Evolutionary conservation across 73 alveolate species (phyloP).

Genomic region (Stentor roeselii): DNA sequence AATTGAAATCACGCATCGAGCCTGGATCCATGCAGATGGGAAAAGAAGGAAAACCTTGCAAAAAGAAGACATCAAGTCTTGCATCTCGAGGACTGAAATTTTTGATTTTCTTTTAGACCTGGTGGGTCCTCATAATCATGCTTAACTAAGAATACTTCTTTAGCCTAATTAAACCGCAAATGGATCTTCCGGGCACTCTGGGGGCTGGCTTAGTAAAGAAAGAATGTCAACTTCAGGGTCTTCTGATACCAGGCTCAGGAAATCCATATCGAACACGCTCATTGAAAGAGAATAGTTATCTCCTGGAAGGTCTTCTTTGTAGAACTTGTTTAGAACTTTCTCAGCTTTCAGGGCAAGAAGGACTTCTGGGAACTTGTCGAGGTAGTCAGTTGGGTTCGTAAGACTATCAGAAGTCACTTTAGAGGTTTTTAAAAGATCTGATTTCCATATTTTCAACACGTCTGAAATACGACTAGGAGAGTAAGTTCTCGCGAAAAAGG

Average conservation of each 20-base stretch:
- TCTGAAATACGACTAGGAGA: slow-evolving; percentile 75
- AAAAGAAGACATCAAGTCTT: slow-evolving; percentile 93
- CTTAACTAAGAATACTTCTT: too few relatives aligned
- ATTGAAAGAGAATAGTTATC: not conserved
- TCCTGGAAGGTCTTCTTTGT: not conserved
- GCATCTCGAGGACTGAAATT: slow-evolving; percentile 90
- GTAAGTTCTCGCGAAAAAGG: slow-evolving; percentile 94
- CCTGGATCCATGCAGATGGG: slow-evolving; percentile 93
- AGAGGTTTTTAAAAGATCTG: slow-evolving; percentile 52
- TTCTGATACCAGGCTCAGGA: not conserved
- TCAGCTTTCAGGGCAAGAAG: slow-evolving; percentile 43
- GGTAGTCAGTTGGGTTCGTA: slow-evolving; percentile 49
- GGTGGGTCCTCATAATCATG: not conserved
- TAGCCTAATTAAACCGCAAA: too few relatives aligned
- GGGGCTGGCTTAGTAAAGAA: slow-evolving; percentile 5
- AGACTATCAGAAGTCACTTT: slow-evolving; percentile 35
- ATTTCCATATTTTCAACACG: slow-evolving; percentile 77
- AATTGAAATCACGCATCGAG: slow-evolving; percentile 95
- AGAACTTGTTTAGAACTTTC: slow-evolving; percentile 4
- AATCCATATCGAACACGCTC: not conserved
- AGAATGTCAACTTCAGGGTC: not conserved
- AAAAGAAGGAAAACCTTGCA: slow-evolving; percentile 92
- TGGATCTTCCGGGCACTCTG: slow-evolving; percentile 28
- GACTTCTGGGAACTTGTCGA: slow-evolving; percentile 35
- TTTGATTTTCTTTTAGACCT: slow-evolving; percentile 87